These are phyloP conservation scores for Gossypium gossypioides DNA, from an alignment of 441 rosid genomes.

Conservation along the genomic window DNA sequence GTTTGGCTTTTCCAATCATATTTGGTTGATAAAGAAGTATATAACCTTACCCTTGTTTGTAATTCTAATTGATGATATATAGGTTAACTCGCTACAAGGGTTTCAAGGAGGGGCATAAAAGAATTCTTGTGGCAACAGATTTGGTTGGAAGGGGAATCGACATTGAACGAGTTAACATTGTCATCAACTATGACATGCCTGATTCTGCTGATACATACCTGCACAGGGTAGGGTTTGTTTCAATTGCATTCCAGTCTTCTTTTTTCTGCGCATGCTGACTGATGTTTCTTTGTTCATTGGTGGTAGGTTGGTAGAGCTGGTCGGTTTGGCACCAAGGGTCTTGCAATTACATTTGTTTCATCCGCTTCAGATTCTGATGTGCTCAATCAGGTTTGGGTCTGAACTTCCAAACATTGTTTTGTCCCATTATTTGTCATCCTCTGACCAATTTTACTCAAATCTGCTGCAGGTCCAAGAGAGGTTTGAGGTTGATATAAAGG, in stretches of 20 bases:
- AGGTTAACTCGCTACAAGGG: slow-evolving; percentile 93
- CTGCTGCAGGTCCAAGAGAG: slow-evolving; percentile 71
- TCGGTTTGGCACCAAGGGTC: slow-evolving; percentile 96
- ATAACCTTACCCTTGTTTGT: not conserved
- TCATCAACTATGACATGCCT: slow-evolving; percentile 97
- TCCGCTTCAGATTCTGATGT: slow-evolving; percentile 81
- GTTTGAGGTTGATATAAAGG: slow-evolving; percentile 94
- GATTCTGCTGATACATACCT: slow-evolving; percentile 96
- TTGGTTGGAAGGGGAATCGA: slow-evolving; percentile 97
- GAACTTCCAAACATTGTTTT: not conserved
- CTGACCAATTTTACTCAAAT: not conserved
- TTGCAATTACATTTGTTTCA: slow-evolving; percentile 88
- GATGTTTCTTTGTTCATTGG: not conserved
- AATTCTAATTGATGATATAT: not conserved
- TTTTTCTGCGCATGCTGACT: not conserved
- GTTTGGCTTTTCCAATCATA: not conserved
- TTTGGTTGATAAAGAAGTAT: not conserved
- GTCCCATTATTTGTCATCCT: not conserved
- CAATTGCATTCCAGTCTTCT: not conserved
- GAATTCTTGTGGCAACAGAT: slow-evolving; percentile 93
- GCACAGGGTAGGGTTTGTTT: slow-evolving; percentile 55
- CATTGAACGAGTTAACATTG: slow-evolving; percentile 93
- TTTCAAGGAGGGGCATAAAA: slow-evolving; percentile 94
- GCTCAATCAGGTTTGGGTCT: slow-evolving; percentile 63
- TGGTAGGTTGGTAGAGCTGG: slow-evolving; percentile 94